These are phyloP conservation scores for Gryganskiella cystojenkinii DNA, from an alignment of 192 early-diverging fungal species.

Conservation along the genomic window DNA sequence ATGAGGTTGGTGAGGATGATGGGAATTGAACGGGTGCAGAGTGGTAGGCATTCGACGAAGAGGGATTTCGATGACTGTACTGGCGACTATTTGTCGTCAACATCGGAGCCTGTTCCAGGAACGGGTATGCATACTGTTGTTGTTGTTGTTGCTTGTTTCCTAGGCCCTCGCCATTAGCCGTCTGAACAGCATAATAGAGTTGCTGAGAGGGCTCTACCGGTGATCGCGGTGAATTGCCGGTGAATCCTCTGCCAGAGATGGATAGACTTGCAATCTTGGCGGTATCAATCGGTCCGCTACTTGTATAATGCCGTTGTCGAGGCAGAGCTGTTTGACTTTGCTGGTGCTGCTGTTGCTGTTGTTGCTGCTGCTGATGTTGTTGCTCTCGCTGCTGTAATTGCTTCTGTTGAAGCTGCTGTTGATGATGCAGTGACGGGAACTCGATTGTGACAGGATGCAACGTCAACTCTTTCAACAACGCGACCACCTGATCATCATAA, in stretches of 20 bases:
- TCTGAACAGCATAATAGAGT: neutral
- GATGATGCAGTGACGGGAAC: too few relatives aligned
- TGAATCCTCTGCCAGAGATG: slow-evolving; percentile 5
- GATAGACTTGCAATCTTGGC: slow-evolving; percentile 28
- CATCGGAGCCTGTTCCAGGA: neutral
- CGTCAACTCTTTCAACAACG: slow-evolving; percentile 46
- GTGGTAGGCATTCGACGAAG: slow-evolving; percentile 11
- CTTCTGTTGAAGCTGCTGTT: too few relatives aligned
- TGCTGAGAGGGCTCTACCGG: slow-evolving; percentile 2
- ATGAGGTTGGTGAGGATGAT: neutral
- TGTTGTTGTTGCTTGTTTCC: neutral
- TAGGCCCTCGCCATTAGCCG: neutral
- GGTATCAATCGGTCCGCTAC: slow-evolving; percentile 23
- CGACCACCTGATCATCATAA: slow-evolving; percentile 47
- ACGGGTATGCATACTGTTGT: neutral
- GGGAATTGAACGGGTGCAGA: slow-evolving; percentile 34
- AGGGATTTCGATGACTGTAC: neutral
- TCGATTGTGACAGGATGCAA: slow-evolving; percentile 41
- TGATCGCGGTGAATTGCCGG: neutral
- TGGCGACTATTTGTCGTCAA: neutral
- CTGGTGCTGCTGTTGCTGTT: neutral
- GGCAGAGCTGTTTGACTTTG: too few relatives aligned
- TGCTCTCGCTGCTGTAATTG: neutral
- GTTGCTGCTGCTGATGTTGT: slow-evolving; percentile 4
- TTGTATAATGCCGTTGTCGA: neutral